Evolutionary conservation across 2,329 filamentous ascomycete genomes (phyloP), one percentile per base, ranked within the genome.

Genomic region (Cladosporium sp.): DNA sequence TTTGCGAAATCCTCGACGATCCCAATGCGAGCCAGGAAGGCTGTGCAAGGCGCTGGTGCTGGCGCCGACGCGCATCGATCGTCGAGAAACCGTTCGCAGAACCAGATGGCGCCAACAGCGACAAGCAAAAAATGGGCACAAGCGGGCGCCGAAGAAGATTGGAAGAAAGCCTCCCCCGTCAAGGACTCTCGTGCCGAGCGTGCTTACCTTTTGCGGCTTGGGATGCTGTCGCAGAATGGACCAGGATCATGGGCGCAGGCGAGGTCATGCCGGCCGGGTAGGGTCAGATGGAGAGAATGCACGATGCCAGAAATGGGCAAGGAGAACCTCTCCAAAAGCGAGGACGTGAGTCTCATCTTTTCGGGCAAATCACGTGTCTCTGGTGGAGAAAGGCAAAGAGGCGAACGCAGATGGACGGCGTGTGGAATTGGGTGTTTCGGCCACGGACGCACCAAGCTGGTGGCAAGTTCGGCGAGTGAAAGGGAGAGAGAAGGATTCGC

Each of bases 401-500:
- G n/a, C n/a, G n/a, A n/a, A n/a, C n/a, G n/a, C n/a, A 36, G 13
- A 17, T 17, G 32, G 15, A 17, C 44, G 36, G 44, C 44, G 34
- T 40, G 32, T 39, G 34, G 44, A 30, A 47, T 39, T 40, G 13
- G 44, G 27, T 47, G 44, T 47, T 47, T 48, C 45, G 45, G 24
- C 24, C 45, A 48, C 45, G 37, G 45, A 48, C 45, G 27, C 37
- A 41, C 38, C n/a, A 44, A 44, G 42, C 42, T n/a, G n/a, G n/a
- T n/a, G n/a, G n/a, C n/a, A n/a, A 17, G 39, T 24, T 24, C 30
- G 45, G 37, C 45, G 38, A 32, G 27, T 12, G n/a, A 22, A 12
- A 39, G n/a, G n/a, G n/a, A n/a, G n/a, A n/a, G n/a, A n/a, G n/a
- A n/a, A n/a, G 36, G 44, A 47, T 47, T 36, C 34, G 44, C 36